phyloP scores from a whole-genome alignment of 2,329 filamentous ascomycete genomes.

The Clarireedia hainanense region DNA sequence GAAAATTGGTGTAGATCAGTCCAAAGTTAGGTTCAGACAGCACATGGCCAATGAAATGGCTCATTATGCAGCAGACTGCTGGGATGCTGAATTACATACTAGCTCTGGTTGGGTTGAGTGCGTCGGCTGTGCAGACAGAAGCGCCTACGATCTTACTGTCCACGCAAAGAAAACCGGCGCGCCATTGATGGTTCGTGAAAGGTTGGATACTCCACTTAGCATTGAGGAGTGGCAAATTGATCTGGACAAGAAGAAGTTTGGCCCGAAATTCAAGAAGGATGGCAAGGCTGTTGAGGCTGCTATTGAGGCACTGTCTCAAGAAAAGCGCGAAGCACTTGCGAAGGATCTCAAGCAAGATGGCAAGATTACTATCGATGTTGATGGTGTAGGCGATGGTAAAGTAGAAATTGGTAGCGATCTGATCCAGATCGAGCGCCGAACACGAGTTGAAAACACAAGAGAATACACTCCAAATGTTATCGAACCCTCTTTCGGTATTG shows the following conservation, averaged over 20 bases:
- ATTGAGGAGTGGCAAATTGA: constrained; percentile 85
- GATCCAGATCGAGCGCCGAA: constrained; percentile 76
- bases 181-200: constrained; percentile 77
- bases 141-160: constrained; percentile 87
- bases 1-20: constrained; percentile 78
- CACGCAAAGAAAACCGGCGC: constrained; percentile 90
- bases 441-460: constrained; percentile 71
- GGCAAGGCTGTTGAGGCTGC: constrained; percentile 77
- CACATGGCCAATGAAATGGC: constrained; percentile 91
- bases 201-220: constrained; percentile 65
- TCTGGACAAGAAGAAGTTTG: constrained; percentile 91
- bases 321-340: constrained; percentile 71
- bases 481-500: constrained; percentile 96
- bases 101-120: constrained; percentile 98
- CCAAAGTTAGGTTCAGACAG: constrained; percentile 91
- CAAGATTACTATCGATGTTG: constrained; percentile 70
- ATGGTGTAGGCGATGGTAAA: constrained; percentile 58
- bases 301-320: constrained; percentile 61
- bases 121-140: constrained; percentile 92
- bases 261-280: constrained; percentile 91
- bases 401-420: constrained; percentile 74
- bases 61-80: constrained; percentile 95
- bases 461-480: constrained; percentile 96
- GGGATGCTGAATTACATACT: constrained; percentile 90
- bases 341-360: constrained; percentile 65